These are phyloP conservation scores for Daldinia eschscholtzii DNA, from an alignment of 2,329 filamentous ascomycete genomes.

Conservation along the genomic window DNA sequence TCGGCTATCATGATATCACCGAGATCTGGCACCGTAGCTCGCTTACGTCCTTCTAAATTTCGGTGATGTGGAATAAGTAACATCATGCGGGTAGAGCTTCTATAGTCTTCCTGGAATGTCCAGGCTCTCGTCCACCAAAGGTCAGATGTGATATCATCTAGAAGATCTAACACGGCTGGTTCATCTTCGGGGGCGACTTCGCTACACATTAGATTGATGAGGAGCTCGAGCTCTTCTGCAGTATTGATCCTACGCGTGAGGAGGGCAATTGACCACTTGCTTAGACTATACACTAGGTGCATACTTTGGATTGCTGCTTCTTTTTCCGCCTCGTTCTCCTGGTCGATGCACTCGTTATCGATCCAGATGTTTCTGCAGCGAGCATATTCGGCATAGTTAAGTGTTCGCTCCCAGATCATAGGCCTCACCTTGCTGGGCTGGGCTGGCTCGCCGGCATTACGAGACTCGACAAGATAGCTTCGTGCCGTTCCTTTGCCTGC, in stretches of 20 bases:
- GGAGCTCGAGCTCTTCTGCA: slow-evolving; percentile 45
- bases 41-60: slow-evolving; percentile 46
- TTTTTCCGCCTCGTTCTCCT: slow-evolving; percentile 46
- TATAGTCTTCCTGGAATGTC: slow-evolving; percentile 52
- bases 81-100: slow-evolving; percentile 47
- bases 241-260: slow-evolving; percentile 47
- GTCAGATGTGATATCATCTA: slow-evolving; percentile 48
- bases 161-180: slow-evolving; percentile 42
- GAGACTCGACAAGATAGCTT: slow-evolving; percentile 46
- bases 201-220: slow-evolving; percentile 44
- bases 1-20: slow-evolving; percentile 41
- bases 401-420: slow-evolving; percentile 46
- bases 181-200: slow-evolving; percentile 43
- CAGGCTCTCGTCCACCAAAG: slow-evolving; percentile 51
- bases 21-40: slow-evolving; percentile 26
- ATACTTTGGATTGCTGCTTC: slow-evolving; percentile 51
- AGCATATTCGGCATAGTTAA: slow-evolving; percentile 46
- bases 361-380: slow-evolving; percentile 50
- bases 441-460: slow-evolving; percentile 40
- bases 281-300: slow-evolving; percentile 51
- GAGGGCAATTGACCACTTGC: slow-evolving; percentile 47
- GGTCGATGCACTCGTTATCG: slow-evolving; percentile 50
- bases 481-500: slow-evolving; percentile 28
- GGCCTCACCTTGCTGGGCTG: slow-evolving; percentile 47
- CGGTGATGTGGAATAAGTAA: slow-evolving; percentile 49